Base-by-base conservation (phyloP, 1,284 basidiomycete species). In the Melampsora americana region DNA sequence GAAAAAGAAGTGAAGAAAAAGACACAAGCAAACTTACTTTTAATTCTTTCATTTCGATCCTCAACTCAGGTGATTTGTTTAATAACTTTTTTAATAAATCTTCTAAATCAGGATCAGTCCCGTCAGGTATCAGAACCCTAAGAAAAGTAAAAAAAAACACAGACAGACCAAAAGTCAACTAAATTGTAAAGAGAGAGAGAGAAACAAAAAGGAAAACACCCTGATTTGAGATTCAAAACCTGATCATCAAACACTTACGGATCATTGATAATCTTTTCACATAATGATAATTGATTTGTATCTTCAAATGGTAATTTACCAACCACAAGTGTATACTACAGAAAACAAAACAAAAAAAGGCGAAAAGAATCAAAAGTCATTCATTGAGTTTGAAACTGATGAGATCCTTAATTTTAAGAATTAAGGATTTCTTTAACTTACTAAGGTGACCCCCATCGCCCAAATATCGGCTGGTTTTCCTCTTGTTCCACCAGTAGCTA, bases 361-460 rank as follows among this genome's bases (percentile, higher is more conserved):
- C n/a, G n/a, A n/a, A n/a, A n/a, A n/a, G n/a, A n/a, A n/a, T n/a
- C n/a, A n/a, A n/a, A n/a, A n/a, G n/a, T n/a, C n/a, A n/a, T n/a
- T n/a, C n/a, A n/a, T n/a, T n/a, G n/a, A n/a, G n/a, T 56, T 20
- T 20, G 20, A 56, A 56, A 18, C n/a, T n/a, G n/a, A n/a, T n/a
- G n/a, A 62, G 23, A 62, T 4, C 60, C 16, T 4, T 23, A 5
- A 35, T 6, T 2, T 3, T 6, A 62, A 28, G 18, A 62, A 18
- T 5, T 5, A 53, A 53, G 23, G 12, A 20, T 23, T 66, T 42
- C 39, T 44, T 2, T 2, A 39, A 48, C 65, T 56, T 32, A 69
- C 67, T 16, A 70, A 46, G 7, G 69, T 70, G n/a, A 70, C 42
- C 1, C 69, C 69, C 69, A 70, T 61, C 5, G 69, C 69, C 69